Evolutionary conservation across 23 red algal genomes (phyloP).

Genomic region (Gracilaria domingensis): DNA sequence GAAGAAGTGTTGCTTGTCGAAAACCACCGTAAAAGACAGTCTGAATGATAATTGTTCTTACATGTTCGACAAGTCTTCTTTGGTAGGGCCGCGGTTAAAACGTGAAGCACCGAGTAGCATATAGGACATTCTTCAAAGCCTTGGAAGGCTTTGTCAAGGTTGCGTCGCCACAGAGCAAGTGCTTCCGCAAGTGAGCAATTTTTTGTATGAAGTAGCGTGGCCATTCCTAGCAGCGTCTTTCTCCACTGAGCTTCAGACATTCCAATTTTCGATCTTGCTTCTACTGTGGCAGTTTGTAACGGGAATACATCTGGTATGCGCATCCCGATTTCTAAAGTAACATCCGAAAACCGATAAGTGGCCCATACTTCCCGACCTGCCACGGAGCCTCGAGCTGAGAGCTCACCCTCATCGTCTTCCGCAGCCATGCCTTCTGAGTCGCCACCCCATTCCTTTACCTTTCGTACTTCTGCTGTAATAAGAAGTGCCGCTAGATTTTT

Average conservation of each 20-base stretch:
- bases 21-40: slow-evolving; percentile 79
- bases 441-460: slow-evolving; percentile 73
- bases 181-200: slow-evolving; percentile 86
- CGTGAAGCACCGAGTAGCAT: slow-evolving; percentile 92
- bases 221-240: slow-evolving; percentile 86
- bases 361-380: slow-evolving; percentile 83
- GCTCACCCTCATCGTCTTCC: slow-evolving; percentile 49
- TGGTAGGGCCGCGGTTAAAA: slow-evolving; percentile 66
- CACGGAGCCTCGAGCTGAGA: slow-evolving; percentile 61
- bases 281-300: slow-evolving; percentile 72
- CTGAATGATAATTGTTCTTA: slow-evolving; percentile 81
- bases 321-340: slow-evolving; percentile 81
- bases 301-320: slow-evolving; percentile 89
- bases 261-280: slow-evolving; percentile 65
- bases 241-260: slow-evolving; percentile 80
- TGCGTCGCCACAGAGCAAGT: slow-evolving; percentile 82
- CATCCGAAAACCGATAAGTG: slow-evolving; percentile 83
- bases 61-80: slow-evolving; percentile 81
- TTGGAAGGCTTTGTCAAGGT: slow-evolving; percentile 81
- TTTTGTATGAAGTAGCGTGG: slow-evolving; percentile 62
- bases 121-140: slow-evolving; percentile 92
- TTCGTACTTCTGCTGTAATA: slow-evolving; percentile 75
- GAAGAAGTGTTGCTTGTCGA: slow-evolving; percentile 72
- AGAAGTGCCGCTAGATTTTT: slow-evolving; percentile 67
- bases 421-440: slow-evolving; percentile 18